Base-by-base conservation (phyloP, 2,329 filamentous ascomycete species). In the Aspergillus viridinutans region DNA sequence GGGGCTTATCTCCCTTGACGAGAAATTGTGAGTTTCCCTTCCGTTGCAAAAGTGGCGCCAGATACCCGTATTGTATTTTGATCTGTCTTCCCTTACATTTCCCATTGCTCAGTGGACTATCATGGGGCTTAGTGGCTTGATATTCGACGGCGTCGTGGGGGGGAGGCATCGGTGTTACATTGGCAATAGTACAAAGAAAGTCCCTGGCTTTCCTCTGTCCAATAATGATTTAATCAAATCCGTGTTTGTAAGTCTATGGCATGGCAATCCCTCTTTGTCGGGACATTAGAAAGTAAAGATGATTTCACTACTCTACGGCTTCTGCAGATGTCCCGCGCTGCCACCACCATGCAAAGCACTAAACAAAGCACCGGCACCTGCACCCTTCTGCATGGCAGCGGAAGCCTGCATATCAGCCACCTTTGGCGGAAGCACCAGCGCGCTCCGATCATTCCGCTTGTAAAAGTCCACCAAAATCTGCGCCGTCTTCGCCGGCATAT, bases 401-500 rank as follows among this genome's bases (percentile, higher is more conserved):
- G 70, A 68, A 25, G 74, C 74, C 58, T 79, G 74, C 67, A 92
- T 76, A 63, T 92, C 88, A 1, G 87, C 88, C 2, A 99, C 92
- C 74, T 99, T 99, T 0, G 92, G 92, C 32, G 94, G 94, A 61
- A 99, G 78, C 1, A 97, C 89, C 57, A 99, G 73, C 10, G 87
- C 83, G 66, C 85, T 91, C 59, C 92, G 83, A 75, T 97, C 93
- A 70, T 99, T 99, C 53, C 94, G 82, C 64, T 87, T 88, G 69
- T 94, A 93, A 70, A 99, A 97, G 70, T 99, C 94, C 1, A 89
- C 90, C 52, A 97, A 78, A 8, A 91, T 83, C 64, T 89, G 81
- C 0, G 94, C 94, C 47, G 89, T 95, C 79, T 93, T 95, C 68
- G 92, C 89, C 0, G 94, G 92, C 51, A 93, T 83, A 72, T 99